phyloP scores from a whole-genome alignment of 495 filamentous ascomycete species.

The Chaetomidium leptoderma region DNA sequence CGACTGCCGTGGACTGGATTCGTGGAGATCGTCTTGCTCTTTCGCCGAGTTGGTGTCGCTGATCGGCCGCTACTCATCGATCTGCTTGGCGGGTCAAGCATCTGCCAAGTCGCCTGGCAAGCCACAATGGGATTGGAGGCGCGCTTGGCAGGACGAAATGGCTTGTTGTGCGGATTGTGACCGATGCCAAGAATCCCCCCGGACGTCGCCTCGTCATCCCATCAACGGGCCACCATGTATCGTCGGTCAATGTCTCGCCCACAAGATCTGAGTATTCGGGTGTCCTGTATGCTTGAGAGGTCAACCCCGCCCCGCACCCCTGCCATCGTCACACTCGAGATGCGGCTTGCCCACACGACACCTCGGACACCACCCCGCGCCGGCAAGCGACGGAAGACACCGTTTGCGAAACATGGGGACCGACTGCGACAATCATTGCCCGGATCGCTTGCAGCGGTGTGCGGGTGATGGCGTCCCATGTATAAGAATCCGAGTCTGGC shows the following conservation, averaged over 20 bases:
- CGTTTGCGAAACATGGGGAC: neutral
- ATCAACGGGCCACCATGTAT: neutral
- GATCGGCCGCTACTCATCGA: neutral
- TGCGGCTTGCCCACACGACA: neutral
- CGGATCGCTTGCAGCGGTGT: neutral
- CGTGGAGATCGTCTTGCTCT: no score
- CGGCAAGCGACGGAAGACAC: neutral
- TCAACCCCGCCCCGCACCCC: neutral
- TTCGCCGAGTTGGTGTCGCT: neutral
- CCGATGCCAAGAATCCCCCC: conserved; percentile 13
- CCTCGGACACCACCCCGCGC: neutral
- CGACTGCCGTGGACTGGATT: no score
- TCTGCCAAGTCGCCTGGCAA: conserved; percentile 26
- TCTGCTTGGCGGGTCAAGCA: conserved; percentile 14
- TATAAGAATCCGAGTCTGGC: neutral
- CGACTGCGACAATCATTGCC: conserved; percentile 6
- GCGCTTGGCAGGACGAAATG: conserved; percentile 7
- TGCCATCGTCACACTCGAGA: neutral
- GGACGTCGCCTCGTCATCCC: neutral
- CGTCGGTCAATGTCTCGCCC: neutral
- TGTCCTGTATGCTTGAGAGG: no score
- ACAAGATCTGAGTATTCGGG: neutral
- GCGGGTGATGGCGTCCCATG: neutral
- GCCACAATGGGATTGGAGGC: conserved; percentile 14
- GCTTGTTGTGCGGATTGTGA: conserved; percentile 2